A percentile compares a stretch with the other conserved stretches of the same genome.
These are phyloP conservation scores for Allium fistulosum DNA, from an alignment of 106 monocot species.

Conservation along the genomic window DNA sequence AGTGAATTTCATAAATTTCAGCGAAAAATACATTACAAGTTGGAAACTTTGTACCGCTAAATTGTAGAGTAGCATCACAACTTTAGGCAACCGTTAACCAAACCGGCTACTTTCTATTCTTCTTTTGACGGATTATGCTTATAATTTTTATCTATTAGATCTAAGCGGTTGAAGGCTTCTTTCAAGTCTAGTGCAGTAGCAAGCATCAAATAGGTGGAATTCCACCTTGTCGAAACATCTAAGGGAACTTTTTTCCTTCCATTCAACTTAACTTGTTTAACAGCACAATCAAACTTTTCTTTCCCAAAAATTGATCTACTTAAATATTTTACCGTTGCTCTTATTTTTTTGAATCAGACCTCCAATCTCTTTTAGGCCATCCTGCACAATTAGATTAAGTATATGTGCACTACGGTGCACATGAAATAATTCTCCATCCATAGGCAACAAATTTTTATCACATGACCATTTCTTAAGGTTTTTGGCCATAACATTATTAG, in stretches of 20 bases:
- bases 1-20: background rate
- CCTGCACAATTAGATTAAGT: slow-evolving; percentile 1
- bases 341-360: no score
- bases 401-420: background rate
- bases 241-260: background rate
- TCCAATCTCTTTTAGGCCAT: no score
- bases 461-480: no score
- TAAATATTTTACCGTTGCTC: background rate
- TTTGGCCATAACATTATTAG: no score
- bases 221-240: background rate
- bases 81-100: background rate
- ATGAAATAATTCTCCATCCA: no score
- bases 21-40: background rate
- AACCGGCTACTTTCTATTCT: background rate
- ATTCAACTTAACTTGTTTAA: background rate
- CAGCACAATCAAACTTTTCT: background rate
- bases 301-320: background rate
- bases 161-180: background rate
- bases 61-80: background rate
- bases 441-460: no score
- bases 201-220: background rate
- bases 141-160: background rate
- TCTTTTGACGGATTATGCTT: background rate
- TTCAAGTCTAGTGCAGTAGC: background rate
- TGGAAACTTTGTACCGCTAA: background rate